Base-by-base conservation (phyloP, 2,329 filamentous ascomycete species). In the Pseudopithomyces maydicus region DNA sequence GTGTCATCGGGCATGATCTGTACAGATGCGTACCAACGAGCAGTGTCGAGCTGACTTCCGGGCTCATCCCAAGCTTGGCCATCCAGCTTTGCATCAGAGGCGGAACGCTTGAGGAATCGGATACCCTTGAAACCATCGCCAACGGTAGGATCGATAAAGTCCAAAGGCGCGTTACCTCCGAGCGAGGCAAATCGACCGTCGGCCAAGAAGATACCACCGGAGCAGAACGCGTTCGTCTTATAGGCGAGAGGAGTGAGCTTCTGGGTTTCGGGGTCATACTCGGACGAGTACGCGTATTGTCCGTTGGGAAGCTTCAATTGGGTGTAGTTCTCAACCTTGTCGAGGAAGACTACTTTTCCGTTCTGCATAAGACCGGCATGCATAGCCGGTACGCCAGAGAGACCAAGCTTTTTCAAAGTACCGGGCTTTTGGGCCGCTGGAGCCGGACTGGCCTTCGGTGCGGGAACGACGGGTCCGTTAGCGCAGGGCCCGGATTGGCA, bases 301-400 rank as follows among this genome's bases (percentile, higher is more conserved):
- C 83, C 83, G 66, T 85, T 81, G 15, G 78, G 57, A 7, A 85
- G 77, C 59, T 77, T 81, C 44, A 87, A 64, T 57, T 87, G 78
- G 0, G 85, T 86, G 71, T 84, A 87, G 69, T 87, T 83, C 68
- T 88, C 85, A 29, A 88, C 78, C 69, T 88, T 88, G 77, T 88
- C 85, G 15, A 87, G 73, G 73, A 88, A 88, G 36, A 85, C 78
- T 11, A 87, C 84, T 50, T 79, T 78, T 22, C 85, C 84, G 64
- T 87, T 86, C 14, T 79, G 82, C 76, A 87, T 78, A 20, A 88
- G 77, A 63, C 79, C 83, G 59, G 84, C 85, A 64, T 86, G 84
- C 85, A 88, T 88, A 15, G 80, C 84, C 39, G 85, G 84, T n/a
- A 87, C 85, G 62, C 85, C 85, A 51, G 83, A 84, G 55, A 80